Base-by-base conservation (phyloP, 768 basidiomycete species). In the Clitopilus hobsonii region DNA sequence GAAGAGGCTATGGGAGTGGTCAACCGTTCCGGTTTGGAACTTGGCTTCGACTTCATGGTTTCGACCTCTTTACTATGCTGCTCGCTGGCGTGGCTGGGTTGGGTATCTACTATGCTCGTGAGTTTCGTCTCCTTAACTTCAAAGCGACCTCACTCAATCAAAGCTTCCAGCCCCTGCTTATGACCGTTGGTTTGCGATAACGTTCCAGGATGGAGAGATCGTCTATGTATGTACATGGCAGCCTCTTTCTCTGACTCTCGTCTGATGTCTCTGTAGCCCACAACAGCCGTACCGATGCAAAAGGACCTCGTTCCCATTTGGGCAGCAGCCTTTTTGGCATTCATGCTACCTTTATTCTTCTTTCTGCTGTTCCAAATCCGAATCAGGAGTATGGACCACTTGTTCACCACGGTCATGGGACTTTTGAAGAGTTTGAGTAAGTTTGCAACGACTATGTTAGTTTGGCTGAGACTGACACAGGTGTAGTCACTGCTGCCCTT, bases 301-400 rank as follows among this genome's bases (percentile, higher is more conserved):
- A 77, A 73, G 56, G 77, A 83, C 59, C 77, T 82, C 56, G 63
- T 84, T 36, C 81, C 82, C 8, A 81, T 84, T 57, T 83, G 70
- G 65, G 68, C 71, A 0, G 78, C 80, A 4, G 80, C 80, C 0
- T 68, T 83, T 32, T 71, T 84, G 52, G 77, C 79, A 0, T 82
- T 81, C 65, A 66, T 82, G 53, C 72, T 72, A 0, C 83, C 83
- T 0, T 81, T 83, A 65, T 67, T 82, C 60, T 80, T 80, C 65
- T 75, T 84, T 65, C 68, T 67, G 51, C 48, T 84, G n/a, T 81
- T 81, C 63, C 82, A 85, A 62, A 72, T 76, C 38, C 71, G 82
- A 5, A 66, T 78, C 38, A 66, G 77, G 38, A 77, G 72, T 53
- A 45, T 77, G 22, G 73, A 78, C 32, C 71, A 79, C 55, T 68